phyloP scores from a whole-genome alignment of 495 filamentous ascomycete genomes.

The Lichina pygmaea region DNA sequence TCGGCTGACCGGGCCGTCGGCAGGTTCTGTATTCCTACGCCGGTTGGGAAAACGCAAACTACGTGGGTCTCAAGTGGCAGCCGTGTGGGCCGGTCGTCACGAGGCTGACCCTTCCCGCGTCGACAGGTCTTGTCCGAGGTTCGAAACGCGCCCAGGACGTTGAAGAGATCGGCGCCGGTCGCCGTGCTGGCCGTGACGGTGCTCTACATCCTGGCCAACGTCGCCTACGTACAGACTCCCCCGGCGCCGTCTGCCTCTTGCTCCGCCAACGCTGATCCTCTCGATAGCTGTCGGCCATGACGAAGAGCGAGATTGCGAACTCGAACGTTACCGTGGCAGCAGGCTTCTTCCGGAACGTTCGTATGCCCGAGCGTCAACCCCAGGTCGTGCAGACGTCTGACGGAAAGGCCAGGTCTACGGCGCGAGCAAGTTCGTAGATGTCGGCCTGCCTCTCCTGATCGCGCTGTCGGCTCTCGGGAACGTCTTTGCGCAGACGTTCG shows the following conservation, averaged over 20 bases:
- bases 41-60: slow-evolving; percentile 5
- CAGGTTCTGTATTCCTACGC: neutral
- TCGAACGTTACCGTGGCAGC: neutral
- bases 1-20: neutral
- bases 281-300: neutral
- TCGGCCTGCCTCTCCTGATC: neutral
- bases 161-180: slow-evolving; percentile 1
- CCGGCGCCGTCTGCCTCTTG: neutral
- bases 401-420: neutral
- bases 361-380: slow-evolving; percentile 1
- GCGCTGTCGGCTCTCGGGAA: neutral
- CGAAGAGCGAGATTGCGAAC: neutral
- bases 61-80: neutral
- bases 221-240: slow-evolving; percentile 9
- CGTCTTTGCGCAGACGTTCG: neutral
- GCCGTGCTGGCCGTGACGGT: slow-evolving; percentile 2
- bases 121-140: neutral
- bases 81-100: neutral
- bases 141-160: neutral
- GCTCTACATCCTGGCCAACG: slow-evolving; percentile 5
- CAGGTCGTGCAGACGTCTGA: neutral
- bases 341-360: neutral
- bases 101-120: neutral
- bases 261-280: no score
- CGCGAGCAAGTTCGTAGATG: neutral